Percentiles rank a stretch among this genome's conserved stretches.
Evolutionary conservation across 2,329 filamentous ascomycete genomes (phyloP).

Genomic region (Claviceps paspali): DNA sequence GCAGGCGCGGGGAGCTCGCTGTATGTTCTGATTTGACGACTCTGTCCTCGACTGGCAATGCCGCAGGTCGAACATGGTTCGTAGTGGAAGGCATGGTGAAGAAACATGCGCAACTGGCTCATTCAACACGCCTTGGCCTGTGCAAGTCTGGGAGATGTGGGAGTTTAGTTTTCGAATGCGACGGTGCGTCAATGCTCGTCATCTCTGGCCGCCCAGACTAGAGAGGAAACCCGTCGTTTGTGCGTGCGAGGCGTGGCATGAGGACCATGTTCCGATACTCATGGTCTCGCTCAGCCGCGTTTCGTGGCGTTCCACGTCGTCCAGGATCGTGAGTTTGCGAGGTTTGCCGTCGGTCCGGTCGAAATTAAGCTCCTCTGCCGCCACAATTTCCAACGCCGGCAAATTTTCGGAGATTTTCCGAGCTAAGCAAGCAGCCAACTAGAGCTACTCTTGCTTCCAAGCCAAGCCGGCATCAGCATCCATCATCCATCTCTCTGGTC

Average conservation of each 20-base stretch:
- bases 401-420: constrained; percentile 9
- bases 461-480: too few relatives aligned
- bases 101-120: background rate
- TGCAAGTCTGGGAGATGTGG: background rate
- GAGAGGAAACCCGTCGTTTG: too few relatives aligned
- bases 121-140: background rate
- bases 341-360: too few relatives aligned
- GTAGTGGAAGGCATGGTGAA: constrained; percentile 9
- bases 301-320: too few relatives aligned
- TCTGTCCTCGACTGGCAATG: constrained; percentile 12
- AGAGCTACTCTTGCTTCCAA: too few relatives aligned
- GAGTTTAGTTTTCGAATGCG: background rate
- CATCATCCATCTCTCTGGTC: too few relatives aligned
- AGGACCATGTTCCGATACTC: background rate
- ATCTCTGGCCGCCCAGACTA: too few relatives aligned
- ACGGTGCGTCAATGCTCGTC: too few relatives aligned
- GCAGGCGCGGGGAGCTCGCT: constrained; percentile 11
- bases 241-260: background rate
- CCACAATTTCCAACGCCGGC: constrained; percentile 6
- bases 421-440: too few relatives aligned
- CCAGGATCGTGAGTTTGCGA: too few relatives aligned
- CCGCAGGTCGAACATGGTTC: constrained; percentile 13
- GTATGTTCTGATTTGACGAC: constrained; percentile 13
- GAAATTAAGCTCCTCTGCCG: too few relatives aligned
- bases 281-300: too few relatives aligned